Conservation (phyloP, 352 stramenopile species). For the Plasmopara viticola region DNA sequence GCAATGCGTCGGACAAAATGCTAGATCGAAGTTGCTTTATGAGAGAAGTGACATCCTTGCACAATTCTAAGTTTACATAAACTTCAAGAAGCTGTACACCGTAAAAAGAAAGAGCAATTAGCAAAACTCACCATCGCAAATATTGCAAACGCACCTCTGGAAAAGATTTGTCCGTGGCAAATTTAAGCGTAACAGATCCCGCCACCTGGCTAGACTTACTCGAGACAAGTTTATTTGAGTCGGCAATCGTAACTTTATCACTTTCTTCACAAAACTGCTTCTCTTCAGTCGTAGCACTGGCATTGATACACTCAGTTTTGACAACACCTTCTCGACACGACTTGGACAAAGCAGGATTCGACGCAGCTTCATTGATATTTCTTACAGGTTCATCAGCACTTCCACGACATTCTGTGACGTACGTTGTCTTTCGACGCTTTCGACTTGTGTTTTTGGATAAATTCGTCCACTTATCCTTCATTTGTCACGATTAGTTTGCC, state of each 20-base stretch:
- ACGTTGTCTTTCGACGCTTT: constrained; percentile 7
- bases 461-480: constrained; percentile 48
- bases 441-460: constrained; percentile 5
- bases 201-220: not conserved
- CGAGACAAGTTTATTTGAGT: not conserved
- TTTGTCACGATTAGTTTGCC: not conserved
- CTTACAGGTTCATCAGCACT: not conserved
- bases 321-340: not conserved
- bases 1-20: constrained; percentile 9
- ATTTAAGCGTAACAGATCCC: constrained; percentile 15
- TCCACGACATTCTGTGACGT: not conserved
- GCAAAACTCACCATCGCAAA: not conserved
- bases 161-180: constrained; percentile 25
- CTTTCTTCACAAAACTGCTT: not conserved
- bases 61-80: constrained; percentile 14
- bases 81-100: constrained; percentile 15
- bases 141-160: constrained; percentile 20
- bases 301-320: not conserved
- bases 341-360: constrained; percentile 1
- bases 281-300: not conserved
- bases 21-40: constrained; percentile 15
- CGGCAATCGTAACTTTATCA: not conserved
- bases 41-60: constrained; percentile 15
- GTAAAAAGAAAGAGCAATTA: constrained; percentile 1
- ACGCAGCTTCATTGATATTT: constrained; percentile 1